Evolutionary conservation across 148 eudicot species (phyloP).

Genomic region (Heliamphora exappendiculata): DNA sequence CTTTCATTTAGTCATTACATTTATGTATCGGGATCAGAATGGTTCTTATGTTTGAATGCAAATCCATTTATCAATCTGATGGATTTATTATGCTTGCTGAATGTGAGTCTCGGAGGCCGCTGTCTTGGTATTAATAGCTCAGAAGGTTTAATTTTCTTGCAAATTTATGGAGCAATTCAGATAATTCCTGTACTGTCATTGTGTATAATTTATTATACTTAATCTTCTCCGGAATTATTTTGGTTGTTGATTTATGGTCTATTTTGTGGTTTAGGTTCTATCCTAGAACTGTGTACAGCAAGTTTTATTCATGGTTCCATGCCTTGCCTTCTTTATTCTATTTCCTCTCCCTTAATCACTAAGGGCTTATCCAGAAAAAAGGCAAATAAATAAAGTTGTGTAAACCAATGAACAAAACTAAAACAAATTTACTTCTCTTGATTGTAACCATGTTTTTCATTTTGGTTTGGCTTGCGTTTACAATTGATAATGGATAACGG

Average conservation of each 20-base stretch:
- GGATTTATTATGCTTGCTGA: background rate
- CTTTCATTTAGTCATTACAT: background rate
- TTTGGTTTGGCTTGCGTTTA: background rate
- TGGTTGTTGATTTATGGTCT: background rate
- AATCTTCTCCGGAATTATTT: background rate
- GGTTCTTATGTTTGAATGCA: background rate
- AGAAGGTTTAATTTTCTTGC: background rate
- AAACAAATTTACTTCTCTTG: background rate
- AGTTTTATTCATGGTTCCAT: conserved; percentile 2
- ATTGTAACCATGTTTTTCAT: background rate
- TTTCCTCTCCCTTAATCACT: background rate
- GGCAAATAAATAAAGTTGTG: background rate
- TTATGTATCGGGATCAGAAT: background rate
- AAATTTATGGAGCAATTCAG: background rate
- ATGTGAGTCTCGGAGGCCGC: background rate
- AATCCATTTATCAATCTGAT: background rate
- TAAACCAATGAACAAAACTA: background rate
- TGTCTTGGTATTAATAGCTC: too few species aligned
- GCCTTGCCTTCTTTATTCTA: background rate
- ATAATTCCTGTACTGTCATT: background rate
- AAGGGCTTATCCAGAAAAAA: background rate
- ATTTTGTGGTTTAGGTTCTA: background rate
- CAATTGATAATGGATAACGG: background rate
- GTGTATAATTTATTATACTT: background rate
- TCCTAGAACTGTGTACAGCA: background rate